phyloP scores from a whole-genome alignment of 768 basidiomycete species.

The Punctularia strigosozonata region DNA sequence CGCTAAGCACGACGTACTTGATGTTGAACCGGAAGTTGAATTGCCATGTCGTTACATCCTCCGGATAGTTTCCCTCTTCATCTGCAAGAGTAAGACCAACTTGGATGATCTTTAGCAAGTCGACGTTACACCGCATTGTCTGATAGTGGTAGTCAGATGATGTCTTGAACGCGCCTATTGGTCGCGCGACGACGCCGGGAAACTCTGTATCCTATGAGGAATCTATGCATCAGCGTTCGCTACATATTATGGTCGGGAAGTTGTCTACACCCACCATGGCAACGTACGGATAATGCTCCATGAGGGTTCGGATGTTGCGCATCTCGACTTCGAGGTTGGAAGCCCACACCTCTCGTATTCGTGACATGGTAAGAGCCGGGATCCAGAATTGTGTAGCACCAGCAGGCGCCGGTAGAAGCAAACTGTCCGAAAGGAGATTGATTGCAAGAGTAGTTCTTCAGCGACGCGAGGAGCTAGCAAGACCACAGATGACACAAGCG shows the following conservation, averaged over 20 bases:
- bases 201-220: slow-evolving; percentile 95
- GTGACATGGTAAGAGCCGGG: slow-evolving; percentile 52
- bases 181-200: slow-evolving; percentile 94
- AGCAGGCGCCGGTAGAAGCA: too few species aligned
- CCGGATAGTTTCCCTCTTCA: slow-evolving; percentile 85
- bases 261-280: slow-evolving; percentile 88
- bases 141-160: slow-evolving; percentile 99
- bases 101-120: slow-evolving; percentile 95
- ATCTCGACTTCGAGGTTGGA: slow-evolving; percentile 91
- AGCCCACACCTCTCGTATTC: slow-evolving; percentile 93
- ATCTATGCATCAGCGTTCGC: too few species aligned
- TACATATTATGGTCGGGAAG: too few species aligned
- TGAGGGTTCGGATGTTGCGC: slow-evolving; percentile 71
- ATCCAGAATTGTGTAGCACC: too few species aligned
- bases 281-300: slow-evolving; percentile 88
- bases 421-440: too few species aligned
- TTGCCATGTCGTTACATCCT: slow-evolving; percentile 93
- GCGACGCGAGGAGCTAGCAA: too few species aligned
- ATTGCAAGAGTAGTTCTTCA: too few species aligned
- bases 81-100: slow-evolving; percentile 92
- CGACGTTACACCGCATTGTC: slow-evolving; percentile 99
- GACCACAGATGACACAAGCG: too few species aligned
- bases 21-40: slow-evolving; percentile 96
- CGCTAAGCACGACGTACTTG: slow-evolving; percentile 40
- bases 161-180: slow-evolving; percentile 92